phyloP scores from a whole-genome alignment of 78 protist species.

The Thecamonas trahens region DNA sequence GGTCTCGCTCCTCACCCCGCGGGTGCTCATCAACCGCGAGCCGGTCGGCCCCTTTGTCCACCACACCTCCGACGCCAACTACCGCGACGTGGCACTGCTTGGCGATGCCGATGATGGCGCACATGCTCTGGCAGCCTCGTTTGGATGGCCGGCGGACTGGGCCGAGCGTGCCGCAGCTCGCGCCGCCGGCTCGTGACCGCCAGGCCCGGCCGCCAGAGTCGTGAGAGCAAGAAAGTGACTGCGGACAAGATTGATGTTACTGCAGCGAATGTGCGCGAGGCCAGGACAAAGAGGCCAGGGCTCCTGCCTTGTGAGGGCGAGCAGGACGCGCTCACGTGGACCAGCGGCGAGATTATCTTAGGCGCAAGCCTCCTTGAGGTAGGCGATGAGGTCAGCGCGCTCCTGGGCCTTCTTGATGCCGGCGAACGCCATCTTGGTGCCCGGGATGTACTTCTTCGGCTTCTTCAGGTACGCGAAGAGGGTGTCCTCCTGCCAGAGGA shows the following conservation, averaged over 20 bases:
- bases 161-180: too few relatives aligned
- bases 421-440: conserved; percentile 85
- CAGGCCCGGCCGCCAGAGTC: too few relatives aligned
- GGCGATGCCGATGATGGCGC: neutral
- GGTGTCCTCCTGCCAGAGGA: conserved; percentile 61
- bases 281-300: too few relatives aligned
- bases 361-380: conserved; percentile 24
- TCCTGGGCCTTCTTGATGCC: conserved; percentile 68
- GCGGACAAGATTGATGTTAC: too few relatives aligned
- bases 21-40: conserved; percentile 1
- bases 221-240: too few relatives aligned
- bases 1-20: neutral
- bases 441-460: conserved; percentile 84
- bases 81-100: neutral
- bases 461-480: conserved; percentile 60
- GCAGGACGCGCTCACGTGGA: too few relatives aligned
- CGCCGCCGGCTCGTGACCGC: too few relatives aligned
- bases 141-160: conserved; percentile 2
- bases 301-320: too few relatives aligned
- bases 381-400: conserved; percentile 52
- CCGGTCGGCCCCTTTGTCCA: neutral
- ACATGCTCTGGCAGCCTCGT: neutral
- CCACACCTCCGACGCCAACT: too few relatives aligned
- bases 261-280: too few relatives aligned
- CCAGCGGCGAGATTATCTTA: too few relatives aligned